A percentile compares a stretch with the other conserved stretches of the same genome.
Conservation (phyloP, 371 early-diverging fungal genomes). For the Syncephalastrum contaminatum region DNA sequence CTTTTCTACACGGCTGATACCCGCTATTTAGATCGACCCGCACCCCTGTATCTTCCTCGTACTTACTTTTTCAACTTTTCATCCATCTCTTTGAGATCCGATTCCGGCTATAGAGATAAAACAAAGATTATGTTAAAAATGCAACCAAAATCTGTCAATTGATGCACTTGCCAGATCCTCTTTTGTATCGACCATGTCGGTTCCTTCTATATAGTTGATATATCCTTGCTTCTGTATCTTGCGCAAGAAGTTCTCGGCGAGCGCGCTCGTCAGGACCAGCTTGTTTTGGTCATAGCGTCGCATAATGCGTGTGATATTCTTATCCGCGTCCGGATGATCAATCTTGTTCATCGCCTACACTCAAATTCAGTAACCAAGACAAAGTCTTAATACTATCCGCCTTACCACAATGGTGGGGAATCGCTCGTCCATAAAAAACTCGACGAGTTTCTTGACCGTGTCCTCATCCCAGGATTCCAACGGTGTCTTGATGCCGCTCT, state of each 20-base stretch:
- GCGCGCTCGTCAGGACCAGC: conserved; percentile 71
- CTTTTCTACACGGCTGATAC: conserved; percentile 61
- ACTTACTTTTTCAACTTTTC: conserved; percentile 56
- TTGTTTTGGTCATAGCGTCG: conserved; percentile 64
- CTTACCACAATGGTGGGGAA: conserved; percentile 72
- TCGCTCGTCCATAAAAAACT: conserved; percentile 68
- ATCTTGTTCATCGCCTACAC: conserved; percentile 73
- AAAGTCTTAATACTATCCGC: not conserved
- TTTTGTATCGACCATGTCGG: conserved; percentile 60
- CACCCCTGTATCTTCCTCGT: not conserved
- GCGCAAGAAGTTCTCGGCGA: conserved; percentile 76
- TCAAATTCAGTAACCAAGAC: not conserved
- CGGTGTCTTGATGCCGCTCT: conserved; percentile 43
- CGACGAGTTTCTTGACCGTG: conserved; percentile 56
- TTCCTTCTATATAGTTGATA: conserved; percentile 66
- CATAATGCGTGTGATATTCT: conserved; percentile 74
- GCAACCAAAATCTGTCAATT: conserved; percentile 5
- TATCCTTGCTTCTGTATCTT: conserved; percentile 69
- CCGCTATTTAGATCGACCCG: too few species aligned
- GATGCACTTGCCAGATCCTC: conserved; percentile 52
- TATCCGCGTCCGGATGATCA: conserved; percentile 78
- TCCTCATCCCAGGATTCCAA: conserved; percentile 67
- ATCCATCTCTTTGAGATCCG: conserved; percentile 58
- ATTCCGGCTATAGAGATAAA: conserved; percentile 33
- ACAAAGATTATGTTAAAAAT: not conserved